These are phyloP conservation scores for Chalciporus sp. DNA, from an alignment of 1,284 basidiomycete genomes.

Conservation along the genomic window DNA sequence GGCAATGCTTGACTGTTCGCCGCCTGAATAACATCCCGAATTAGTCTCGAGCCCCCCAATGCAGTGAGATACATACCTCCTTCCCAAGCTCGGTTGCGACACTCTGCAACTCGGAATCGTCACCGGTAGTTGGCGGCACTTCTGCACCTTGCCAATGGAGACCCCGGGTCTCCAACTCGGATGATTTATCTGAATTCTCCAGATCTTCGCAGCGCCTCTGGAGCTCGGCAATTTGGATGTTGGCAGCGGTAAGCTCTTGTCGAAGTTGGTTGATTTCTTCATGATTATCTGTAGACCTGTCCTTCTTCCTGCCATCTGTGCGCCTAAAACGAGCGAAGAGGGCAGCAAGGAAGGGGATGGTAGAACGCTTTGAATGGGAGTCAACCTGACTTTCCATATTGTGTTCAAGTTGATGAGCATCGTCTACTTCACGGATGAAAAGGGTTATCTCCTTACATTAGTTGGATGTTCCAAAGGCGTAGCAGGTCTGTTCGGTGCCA, in stretches of 20 bases:
- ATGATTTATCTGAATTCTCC: constrained; percentile 13
- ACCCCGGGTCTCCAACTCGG: constrained; percentile 7
- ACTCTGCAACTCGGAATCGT: not conserved
- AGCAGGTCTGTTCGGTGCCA: not conserved
- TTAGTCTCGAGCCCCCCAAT: no score
- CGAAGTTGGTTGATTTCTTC: constrained; percentile 11
- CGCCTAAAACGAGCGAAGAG: not conserved
- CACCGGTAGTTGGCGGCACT: constrained; percentile 4
- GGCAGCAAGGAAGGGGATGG: not conserved
- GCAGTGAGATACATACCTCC: no score
- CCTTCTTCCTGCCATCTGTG: not conserved
- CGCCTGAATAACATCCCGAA: no score
- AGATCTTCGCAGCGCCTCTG: constrained; percentile 6
- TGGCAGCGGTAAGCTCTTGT: constrained; percentile 5
- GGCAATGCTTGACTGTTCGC: no score
- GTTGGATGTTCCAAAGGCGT: not conserved
- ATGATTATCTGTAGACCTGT: not conserved
- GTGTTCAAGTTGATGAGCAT: no score
- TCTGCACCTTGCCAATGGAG: constrained; percentile 10
- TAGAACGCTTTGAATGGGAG: not conserved
- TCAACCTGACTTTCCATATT: not conserved
- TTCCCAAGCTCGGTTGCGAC: not conserved
- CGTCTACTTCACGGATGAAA: no score
- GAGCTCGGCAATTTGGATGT: constrained; percentile 6
- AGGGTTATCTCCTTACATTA: no score